Evolutionary conservation across 106 monocot species (phyloP).

Genomic region (Acanthochlamys bracteata): DNA sequence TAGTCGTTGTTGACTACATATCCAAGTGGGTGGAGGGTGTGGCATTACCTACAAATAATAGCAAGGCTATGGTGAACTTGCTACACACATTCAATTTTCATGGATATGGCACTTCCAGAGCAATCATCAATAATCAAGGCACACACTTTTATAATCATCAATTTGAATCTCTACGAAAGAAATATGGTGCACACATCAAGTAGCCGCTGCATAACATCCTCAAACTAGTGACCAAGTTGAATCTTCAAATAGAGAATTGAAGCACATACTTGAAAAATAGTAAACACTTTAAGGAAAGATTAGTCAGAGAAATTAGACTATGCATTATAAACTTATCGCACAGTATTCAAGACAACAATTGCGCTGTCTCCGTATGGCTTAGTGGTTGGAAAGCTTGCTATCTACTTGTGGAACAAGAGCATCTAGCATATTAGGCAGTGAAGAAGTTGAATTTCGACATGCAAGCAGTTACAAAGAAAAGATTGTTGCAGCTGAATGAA

Average conservation of each 20-base stretch:
- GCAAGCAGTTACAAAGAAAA: background rate
- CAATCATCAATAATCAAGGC: background rate
- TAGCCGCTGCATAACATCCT: background rate
- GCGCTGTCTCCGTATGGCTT: background rate
- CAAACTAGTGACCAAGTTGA: background rate
- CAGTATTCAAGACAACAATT: background rate
- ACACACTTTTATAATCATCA: background rate
- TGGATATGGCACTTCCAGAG: background rate
- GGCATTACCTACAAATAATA: background rate
- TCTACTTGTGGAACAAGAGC: background rate
- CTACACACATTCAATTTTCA: background rate
- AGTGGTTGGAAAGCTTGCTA: background rate
- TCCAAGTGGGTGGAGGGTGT: constrained; percentile 1
- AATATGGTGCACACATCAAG: background rate
- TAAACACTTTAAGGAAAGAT: background rate
- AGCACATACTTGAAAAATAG: background rate
- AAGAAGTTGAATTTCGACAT: background rate
- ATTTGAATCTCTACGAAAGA: background rate
- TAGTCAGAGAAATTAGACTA: background rate
- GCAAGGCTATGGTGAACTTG: background rate
- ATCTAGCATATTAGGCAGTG: background rate
- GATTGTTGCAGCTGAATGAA: background rate
- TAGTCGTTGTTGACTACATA: constrained; percentile 1
- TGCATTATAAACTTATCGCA: background rate
- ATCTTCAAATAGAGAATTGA: background rate